Conservation (phyloP, 495 filamentous ascomycete genomes). For the Aspergillus cavernicola region DNA sequence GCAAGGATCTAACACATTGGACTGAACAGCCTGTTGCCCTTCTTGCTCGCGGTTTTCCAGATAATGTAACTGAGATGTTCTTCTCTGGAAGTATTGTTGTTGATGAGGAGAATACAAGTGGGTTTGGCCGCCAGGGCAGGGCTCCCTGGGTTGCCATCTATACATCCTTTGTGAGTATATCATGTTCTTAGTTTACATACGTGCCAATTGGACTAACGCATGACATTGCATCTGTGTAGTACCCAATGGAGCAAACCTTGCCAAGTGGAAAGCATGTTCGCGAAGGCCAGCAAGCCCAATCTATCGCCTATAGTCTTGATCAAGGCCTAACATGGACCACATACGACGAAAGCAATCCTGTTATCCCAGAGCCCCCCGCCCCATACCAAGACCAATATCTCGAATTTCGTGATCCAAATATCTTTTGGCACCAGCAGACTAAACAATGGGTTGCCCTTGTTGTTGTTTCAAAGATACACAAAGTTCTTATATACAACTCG, state of each 20-base stretch:
- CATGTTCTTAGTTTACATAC: not conserved
- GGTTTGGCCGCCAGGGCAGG: constrained; percentile 48
- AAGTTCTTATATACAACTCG: constrained; percentile 50
- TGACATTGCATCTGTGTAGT: not conserved
- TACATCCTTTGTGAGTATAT: constrained; percentile 38
- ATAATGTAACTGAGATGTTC: constrained; percentile 26
- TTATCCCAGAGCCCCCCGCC: constrained; percentile 41
- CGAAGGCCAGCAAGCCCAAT: constrained; percentile 46
- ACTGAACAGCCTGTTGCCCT: too few relatives aligned
- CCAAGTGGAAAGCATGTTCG: constrained; percentile 13
- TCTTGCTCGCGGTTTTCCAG: too few relatives aligned
- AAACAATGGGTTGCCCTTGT: constrained; percentile 49
- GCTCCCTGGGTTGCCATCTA: constrained; percentile 56
- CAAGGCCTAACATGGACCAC: constrained; percentile 49
- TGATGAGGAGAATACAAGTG: constrained; percentile 54
- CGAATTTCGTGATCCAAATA: constrained; percentile 58
- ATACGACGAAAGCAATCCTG: constrained; percentile 48
- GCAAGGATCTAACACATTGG: too few relatives aligned
- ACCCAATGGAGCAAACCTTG: not conserved
- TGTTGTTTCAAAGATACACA: constrained; percentile 47
- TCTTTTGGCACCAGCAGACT: constrained; percentile 46
- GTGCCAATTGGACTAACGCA: too few relatives aligned
- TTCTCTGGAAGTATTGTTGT: constrained; percentile 51
- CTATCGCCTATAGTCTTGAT: constrained; percentile 54
- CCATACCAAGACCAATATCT: constrained; percentile 23